Evolutionary conservation across 2,329 filamentous ascomycete genomes (phyloP).

Genomic region (Thielaviopsis euricoi): DNA sequence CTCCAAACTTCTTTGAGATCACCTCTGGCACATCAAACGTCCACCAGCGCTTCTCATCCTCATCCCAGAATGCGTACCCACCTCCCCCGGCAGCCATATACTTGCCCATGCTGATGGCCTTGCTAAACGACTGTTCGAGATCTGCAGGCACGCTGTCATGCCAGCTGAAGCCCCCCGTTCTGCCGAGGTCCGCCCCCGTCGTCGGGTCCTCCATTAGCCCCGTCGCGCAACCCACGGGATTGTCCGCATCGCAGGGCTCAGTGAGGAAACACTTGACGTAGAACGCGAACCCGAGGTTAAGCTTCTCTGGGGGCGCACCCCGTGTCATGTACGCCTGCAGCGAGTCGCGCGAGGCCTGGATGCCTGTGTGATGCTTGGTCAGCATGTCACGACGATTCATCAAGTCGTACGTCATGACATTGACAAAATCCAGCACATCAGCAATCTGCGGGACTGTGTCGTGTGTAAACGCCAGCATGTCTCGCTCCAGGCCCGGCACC

Average conservation of each 20-base stretch:
- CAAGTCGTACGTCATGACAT: constrained; percentile 53
- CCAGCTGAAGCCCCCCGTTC: constrained; percentile 43
- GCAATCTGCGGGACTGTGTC: constrained; percentile 42
- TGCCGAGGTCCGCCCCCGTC: constrained; percentile 40
- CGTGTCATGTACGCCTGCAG: constrained; percentile 42
- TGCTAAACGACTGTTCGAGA: constrained; percentile 38
- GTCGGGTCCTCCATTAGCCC: constrained; percentile 38
- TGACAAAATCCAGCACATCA: constrained; percentile 46
- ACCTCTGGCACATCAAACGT: constrained; percentile 50
- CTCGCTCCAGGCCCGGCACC: constrained; percentile 44
- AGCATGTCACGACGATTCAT: constrained; percentile 50
- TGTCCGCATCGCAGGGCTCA: constrained; percentile 22
- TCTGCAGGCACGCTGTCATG: constrained; percentile 36
- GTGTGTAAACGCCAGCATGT: constrained; percentile 51
- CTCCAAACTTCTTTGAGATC: constrained; percentile 43
- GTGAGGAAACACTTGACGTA: constrained; percentile 50
- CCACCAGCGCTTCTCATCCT: constrained; percentile 46
- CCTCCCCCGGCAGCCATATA: constrained; percentile 39
- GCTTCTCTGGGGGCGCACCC: constrained; percentile 32
- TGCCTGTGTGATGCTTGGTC: constrained; percentile 50
- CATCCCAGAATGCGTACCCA: constrained; percentile 55
- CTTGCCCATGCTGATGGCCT: constrained; percentile 32
- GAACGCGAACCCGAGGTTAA: constrained; percentile 50
- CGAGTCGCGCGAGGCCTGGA: constrained; percentile 35
- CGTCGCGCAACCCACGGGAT: constrained; percentile 37